Conservation (phyloP, 352 stramenopile species). For the Phytopythium ostracodes region DNA sequence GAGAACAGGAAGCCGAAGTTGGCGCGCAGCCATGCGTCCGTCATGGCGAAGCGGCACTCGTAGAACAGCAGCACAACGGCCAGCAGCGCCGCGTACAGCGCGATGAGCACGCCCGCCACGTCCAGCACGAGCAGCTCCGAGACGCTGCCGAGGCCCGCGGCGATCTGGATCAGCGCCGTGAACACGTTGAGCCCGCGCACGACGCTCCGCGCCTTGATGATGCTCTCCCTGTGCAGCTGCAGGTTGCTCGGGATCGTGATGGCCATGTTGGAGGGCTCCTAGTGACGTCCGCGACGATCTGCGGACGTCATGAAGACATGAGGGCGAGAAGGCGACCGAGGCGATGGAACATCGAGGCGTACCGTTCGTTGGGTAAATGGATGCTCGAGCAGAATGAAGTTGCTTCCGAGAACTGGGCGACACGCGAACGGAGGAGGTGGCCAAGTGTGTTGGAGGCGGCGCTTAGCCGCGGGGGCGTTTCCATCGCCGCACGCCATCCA, state of each 20-base stretch:
- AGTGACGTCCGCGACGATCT: background rate
- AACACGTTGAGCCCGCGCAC: slow-evolving; percentile 40
- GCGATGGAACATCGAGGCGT: background rate
- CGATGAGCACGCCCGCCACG: slow-evolving; percentile 37
- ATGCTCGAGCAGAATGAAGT: background rate
- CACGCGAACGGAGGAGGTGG: background rate
- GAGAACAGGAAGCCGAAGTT: slow-evolving; percentile 67
- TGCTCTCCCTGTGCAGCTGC: slow-evolving; percentile 18
- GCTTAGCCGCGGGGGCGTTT: background rate
- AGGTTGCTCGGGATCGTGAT: slow-evolving; percentile 10
- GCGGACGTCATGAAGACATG: background rate
- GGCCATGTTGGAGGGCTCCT: background rate
- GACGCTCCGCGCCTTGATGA: slow-evolving; percentile 21
- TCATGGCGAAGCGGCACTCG: slow-evolving; percentile 43
- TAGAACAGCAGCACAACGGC: slow-evolving; percentile 45
- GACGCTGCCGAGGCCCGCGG: slow-evolving; percentile 38
- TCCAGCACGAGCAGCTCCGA: slow-evolving; percentile 35
- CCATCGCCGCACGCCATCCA: too few relatives aligned
- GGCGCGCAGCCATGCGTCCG: slow-evolving; percentile 37
- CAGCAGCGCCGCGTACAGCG: slow-evolving; percentile 46
- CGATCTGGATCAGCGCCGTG: slow-evolving; percentile 34
- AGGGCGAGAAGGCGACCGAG: background rate
- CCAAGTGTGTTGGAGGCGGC: background rate
- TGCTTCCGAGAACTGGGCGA: background rate
- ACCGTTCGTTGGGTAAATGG: background rate